Percentiles rank a stretch among this genome's conserved stretches.
Evolutionary conservation across 768 basidiomycete species (phyloP).

Genomic region (Hericium alpestre): DNA sequence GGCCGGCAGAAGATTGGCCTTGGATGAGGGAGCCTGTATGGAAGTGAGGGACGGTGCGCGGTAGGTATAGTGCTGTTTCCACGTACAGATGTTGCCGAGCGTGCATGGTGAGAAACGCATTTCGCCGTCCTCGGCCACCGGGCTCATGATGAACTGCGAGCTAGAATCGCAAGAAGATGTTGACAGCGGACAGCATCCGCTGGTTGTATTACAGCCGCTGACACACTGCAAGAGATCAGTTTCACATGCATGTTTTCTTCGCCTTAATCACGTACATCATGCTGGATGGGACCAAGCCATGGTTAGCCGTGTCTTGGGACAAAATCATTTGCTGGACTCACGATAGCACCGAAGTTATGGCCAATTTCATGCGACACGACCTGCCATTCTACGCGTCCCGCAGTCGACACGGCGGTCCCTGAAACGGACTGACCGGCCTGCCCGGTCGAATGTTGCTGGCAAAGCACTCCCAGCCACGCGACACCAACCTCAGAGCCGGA

Average conservation of each 20-base stretch:
- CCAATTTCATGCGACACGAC: slow-evolving; percentile 77
- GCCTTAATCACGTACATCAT: slow-evolving; percentile 34
- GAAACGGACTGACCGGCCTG: slow-evolving; percentile 45
- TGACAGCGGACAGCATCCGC: slow-evolving; percentile 59
- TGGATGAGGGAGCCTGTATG: slow-evolving; percentile 52
- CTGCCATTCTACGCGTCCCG: slow-evolving; percentile 71
- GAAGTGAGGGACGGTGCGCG: background rate
- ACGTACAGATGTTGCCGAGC: slow-evolving; percentile 76
- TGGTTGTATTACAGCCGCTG: slow-evolving; percentile 40
- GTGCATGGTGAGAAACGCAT: slow-evolving; percentile 67
- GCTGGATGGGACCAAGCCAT: slow-evolving; percentile 25
- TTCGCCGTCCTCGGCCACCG: slow-evolving; percentile 55
- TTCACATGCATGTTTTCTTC: background rate
- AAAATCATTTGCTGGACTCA: slow-evolving; percentile 26
- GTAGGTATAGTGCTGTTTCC: background rate
- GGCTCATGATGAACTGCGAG: slow-evolving; percentile 75
- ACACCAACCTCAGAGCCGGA: slow-evolving; percentile 79
- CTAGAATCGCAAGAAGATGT: slow-evolving; percentile 50
- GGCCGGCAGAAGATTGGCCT: slow-evolving; percentile 25
- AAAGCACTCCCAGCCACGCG: slow-evolving; percentile 79
- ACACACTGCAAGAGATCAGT: slow-evolving; percentile 39
- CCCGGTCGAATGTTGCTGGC: slow-evolving; percentile 43
- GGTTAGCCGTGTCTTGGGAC: background rate
- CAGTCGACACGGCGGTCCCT: slow-evolving; percentile 75
- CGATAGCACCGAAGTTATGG: slow-evolving; percentile 85